phyloP scores from a whole-genome alignment of 2,329 filamentous ascomycete species.

The Fusarium longipes region DNA sequence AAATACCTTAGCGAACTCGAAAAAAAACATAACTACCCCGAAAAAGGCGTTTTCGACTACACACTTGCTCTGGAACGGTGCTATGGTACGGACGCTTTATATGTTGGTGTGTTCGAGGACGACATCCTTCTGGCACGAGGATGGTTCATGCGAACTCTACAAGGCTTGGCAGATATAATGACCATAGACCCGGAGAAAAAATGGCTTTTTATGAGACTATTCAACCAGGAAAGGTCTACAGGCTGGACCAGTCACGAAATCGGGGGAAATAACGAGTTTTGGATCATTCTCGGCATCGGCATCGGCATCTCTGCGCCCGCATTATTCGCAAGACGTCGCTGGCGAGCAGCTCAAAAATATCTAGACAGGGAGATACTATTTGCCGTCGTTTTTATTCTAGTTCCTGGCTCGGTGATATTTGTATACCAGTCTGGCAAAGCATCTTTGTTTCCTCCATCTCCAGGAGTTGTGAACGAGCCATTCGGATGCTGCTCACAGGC shows the following conservation, averaged over 20 bases:
- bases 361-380: neutral
- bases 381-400: slow-evolving; percentile 1
- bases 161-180: slow-evolving; percentile 2
- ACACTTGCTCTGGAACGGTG: slow-evolving; percentile 12
- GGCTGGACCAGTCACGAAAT: slow-evolving; percentile 19
- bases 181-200: neutral
- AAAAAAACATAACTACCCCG: neutral
- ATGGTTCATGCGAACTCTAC: slow-evolving; percentile 4
- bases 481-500: slow-evolving; percentile 29
- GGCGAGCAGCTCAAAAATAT: neutral
- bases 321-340: neutral
- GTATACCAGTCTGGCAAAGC: slow-evolving; percentile 26
- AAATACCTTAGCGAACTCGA: neutral
- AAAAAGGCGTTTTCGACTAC: slow-evolving; percentile 22
- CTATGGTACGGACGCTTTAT: slow-evolving; percentile 8
- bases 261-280: slow-evolving; percentile 14
- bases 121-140: slow-evolving; percentile 17
- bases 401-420: slow-evolving; percentile 16
- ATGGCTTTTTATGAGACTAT: slow-evolving; percentile 26
- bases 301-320: neutral
- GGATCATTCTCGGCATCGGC: slow-evolving; percentile 9
- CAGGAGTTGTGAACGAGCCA: slow-evolving; percentile 21
- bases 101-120: slow-evolving; percentile 20
- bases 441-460: slow-evolving; percentile 1
- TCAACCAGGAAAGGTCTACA: slow-evolving; percentile 22